Evolutionary conservation across 768 basidiomycete genomes (phyloP), one percentile per base, ranked within the genome.

Genomic region (Hypholoma sublateritium): DNA sequence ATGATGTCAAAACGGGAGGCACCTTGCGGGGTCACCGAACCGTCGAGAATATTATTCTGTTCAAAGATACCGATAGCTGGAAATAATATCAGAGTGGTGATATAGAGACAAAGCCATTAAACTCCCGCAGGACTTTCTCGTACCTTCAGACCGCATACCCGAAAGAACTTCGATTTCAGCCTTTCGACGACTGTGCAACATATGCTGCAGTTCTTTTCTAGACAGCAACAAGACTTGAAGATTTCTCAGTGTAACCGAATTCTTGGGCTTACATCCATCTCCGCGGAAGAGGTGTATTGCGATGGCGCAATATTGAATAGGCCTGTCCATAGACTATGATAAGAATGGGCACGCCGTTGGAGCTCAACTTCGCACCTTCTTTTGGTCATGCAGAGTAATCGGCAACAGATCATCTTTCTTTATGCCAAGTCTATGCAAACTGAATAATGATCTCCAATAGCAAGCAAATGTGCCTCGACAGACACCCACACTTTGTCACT

Each of bases 151-250:
- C 8, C 28, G 35, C n/a, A 13, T 13, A 19, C 22, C 12, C 17
- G 56, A 53, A 37, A 92, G 66, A 41, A 91, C 78, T 67, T 98
- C 93, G 46, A 95, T 95, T 71, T 98, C 96, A 3, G 95, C 95
- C 71, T 98, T 98, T 44, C 87, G 84, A n/a, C 91, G 83, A 4
- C 73, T 77, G 66, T 90, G 86, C 35, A 98, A 70, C 82, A 97
- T 92, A 61, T 84, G 77, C 69, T 79, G 78, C 2, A 98, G 82
- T 65, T 96, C 93, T 61, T 84, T 86, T 72, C 94, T 95, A 68
- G 7, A 41, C 50, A 53, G 53, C 48, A 45, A 22, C 11, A 21
- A 35, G 16, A 35, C 17, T 41, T 5, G 13, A 39, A 42, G 5
- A 32, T 46, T 12, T 17, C 22, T 43, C 42, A 17, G 19, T 48